Conservation (phyloP, 768 basidiomycete genomes). For the Epithele typhae region DNA sequence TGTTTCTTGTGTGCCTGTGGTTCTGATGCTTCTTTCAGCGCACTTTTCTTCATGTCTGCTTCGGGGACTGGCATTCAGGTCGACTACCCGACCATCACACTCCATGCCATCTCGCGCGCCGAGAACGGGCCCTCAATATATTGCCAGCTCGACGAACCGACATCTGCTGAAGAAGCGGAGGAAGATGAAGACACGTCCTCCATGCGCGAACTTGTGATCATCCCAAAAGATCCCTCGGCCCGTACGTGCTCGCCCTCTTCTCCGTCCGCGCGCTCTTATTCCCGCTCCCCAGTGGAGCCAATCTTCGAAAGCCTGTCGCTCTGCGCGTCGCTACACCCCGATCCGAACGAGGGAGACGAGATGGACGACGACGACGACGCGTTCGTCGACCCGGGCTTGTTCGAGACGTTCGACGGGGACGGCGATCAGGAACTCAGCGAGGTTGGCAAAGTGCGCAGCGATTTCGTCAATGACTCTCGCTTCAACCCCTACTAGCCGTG, state of each 20-base stretch:
- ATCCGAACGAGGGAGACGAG: slow-evolving; percentile 52
- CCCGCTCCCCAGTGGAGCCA: slow-evolving; percentile 53
- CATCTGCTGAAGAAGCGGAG: background rate
- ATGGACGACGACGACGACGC: slow-evolving; percentile 42
- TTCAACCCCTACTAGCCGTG: slow-evolving; percentile 85
- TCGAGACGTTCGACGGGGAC: slow-evolving; percentile 54
- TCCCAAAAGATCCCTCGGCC: slow-evolving; percentile 52
- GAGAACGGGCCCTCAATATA: slow-evolving; percentile 72
- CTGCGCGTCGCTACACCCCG: slow-evolving; percentile 85
- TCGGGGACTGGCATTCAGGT: slow-evolving; percentile 76
- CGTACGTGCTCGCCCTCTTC: slow-evolving; percentile 43
- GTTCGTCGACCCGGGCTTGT: slow-evolving; percentile 47
- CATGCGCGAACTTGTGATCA: slow-evolving; percentile 80
- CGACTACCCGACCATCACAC: slow-evolving; percentile 83
- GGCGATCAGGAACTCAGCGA: slow-evolving; percentile 74
- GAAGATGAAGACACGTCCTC: slow-evolving; percentile 39
- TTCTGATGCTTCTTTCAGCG: slow-evolving; percentile 37
- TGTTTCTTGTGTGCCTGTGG: background rate
- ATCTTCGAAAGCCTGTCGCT: slow-evolving; percentile 85
- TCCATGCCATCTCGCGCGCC: slow-evolving; percentile 86
- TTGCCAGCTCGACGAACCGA: slow-evolving; percentile 73
- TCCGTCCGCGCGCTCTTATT: background rate
- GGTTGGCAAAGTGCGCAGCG: slow-evolving; percentile 91
- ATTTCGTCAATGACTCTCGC: slow-evolving; percentile 74
- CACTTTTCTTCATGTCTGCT: slow-evolving; percentile 71